These are phyloP conservation scores for Epichloe sylvatica DNA, from an alignment of 2,329 filamentous ascomycete species.

Conservation along the genomic window DNA sequence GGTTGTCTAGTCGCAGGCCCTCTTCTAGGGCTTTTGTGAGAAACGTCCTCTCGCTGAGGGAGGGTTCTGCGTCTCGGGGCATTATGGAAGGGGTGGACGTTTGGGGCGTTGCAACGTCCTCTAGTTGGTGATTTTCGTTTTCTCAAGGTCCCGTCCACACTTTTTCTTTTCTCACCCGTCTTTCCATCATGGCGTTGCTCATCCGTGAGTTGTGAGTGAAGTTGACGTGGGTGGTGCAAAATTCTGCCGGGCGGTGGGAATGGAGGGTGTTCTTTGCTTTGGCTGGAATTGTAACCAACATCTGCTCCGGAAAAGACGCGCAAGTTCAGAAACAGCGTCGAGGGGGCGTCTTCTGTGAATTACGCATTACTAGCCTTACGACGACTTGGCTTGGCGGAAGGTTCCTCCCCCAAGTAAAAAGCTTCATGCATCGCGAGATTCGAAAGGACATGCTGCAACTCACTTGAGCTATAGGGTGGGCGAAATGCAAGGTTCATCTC, in stretches of 20 bases:
- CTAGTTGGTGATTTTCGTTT: background rate
- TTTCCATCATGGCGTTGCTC: background rate
- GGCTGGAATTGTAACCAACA: no score
- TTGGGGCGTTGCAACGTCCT: background rate
- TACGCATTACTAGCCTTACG: background rate
- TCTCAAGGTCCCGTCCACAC: background rate
- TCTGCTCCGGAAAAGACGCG: background rate
- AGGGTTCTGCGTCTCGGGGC: slow-evolving; percentile 87
- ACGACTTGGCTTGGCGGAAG: no score
- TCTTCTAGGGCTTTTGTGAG: slow-evolving; percentile 70
- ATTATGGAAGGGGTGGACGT: slow-evolving; percentile 34
- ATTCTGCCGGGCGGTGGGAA: slow-evolving; percentile 38
- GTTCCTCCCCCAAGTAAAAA: no score
- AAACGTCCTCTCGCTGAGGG: slow-evolving; percentile 77
- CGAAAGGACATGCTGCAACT: no score
- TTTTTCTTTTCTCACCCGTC: slow-evolving; percentile 5
- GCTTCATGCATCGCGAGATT: no score
- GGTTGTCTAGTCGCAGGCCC: slow-evolving; percentile 70
- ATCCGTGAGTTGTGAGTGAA: background rate
- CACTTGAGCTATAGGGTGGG: no score
- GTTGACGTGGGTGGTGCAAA: slow-evolving; percentile 11
- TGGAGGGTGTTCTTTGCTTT: no score
- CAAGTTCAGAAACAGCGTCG: background rate
- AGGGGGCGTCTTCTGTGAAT: background rate
- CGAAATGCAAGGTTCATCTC: no score